These are phyloP conservation scores for Solanum pinnatisectum DNA, from an alignment of 257 asterid species.

Conservation along the genomic window DNA sequence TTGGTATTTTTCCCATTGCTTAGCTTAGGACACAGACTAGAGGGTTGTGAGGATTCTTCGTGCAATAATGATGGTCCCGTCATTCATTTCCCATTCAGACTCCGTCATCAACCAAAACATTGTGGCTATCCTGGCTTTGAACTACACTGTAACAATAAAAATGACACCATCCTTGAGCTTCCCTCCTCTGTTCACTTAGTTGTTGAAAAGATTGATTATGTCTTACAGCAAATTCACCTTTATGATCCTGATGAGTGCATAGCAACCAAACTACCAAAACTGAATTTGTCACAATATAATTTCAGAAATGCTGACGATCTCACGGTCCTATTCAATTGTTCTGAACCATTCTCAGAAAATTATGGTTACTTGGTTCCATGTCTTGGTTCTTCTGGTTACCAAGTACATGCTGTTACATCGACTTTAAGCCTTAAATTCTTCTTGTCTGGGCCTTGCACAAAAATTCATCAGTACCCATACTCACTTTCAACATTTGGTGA, in stretches of 20 bases:
- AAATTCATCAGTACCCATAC: not conserved
- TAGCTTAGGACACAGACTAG: not conserved
- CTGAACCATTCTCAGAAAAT: not conserved
- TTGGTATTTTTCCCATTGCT: not conserved
- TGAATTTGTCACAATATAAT: not conserved
- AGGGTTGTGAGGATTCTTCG: not conserved
- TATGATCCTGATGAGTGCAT: not conserved
- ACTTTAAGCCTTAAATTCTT: accelerated
- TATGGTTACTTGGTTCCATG: not conserved
- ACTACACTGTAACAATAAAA: not conserved
- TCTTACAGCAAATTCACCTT: not conserved
- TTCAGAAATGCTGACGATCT: not conserved
- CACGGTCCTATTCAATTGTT: not conserved
- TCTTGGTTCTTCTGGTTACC: not conserved
- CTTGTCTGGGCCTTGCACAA: not conserved
- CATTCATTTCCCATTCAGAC: not conserved
- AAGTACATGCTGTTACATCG: not conserved
- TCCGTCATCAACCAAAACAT: not conserved
- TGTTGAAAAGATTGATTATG: not conserved
- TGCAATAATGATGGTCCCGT: not conserved
- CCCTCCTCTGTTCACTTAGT: not conserved
- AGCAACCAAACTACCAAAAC: not conserved
- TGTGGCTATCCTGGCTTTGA: not conserved
- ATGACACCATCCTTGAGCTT: not conserved
- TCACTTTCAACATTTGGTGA: not conserved